These are phyloP conservation scores for Pichia californica DNA, from an alignment of 805 yeast species.

Conservation along the genomic window DNA sequence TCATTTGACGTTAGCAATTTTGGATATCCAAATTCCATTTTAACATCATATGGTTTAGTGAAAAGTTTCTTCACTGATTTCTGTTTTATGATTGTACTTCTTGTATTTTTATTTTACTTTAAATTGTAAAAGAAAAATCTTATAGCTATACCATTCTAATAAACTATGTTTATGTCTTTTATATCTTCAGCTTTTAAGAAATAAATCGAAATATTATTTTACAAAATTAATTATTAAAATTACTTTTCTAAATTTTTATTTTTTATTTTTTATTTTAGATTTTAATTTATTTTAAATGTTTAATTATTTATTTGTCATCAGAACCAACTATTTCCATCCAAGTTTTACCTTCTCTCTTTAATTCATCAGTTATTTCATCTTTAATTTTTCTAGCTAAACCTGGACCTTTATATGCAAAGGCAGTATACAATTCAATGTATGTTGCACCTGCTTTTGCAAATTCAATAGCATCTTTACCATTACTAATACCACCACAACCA, in stretches of 20 bases:
- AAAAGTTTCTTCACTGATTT: slow-evolving; percentile 8
- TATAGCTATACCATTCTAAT: too few relatives aligned
- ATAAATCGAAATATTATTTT: too few relatives aligned
- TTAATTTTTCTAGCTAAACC: slow-evolving; percentile 63
- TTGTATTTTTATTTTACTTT: neutral
- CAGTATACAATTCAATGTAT: slow-evolving; percentile 81
- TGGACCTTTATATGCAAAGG: slow-evolving; percentile 90
- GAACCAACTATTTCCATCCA: slow-evolving; percentile 78
- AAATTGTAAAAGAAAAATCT: too few relatives aligned
- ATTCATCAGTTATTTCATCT: slow-evolving; percentile 50
- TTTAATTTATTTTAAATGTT: too few relatives aligned
- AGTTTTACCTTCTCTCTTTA: slow-evolving; percentile 67
- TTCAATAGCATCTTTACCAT: slow-evolving; percentile 83
- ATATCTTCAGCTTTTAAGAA: too few relatives aligned
- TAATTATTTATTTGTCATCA: slow-evolving; percentile 35
- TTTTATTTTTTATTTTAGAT: too few relatives aligned
- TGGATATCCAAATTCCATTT: slow-evolving; percentile 4
- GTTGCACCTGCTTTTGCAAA: slow-evolving; percentile 92
- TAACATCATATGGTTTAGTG: slow-evolving; percentile 3
- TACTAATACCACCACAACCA: slow-evolving; percentile 93
- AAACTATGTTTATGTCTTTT: too few relatives aligned
- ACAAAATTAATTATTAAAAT: too few relatives aligned
- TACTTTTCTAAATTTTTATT: too few relatives aligned
- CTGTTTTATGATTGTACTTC: slow-evolving; percentile 2
- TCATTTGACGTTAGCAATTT: slow-evolving; percentile 10